Conservation (phyloP, 2,329 filamentous ascomycete species). For the Epichloe elymi region DNA sequence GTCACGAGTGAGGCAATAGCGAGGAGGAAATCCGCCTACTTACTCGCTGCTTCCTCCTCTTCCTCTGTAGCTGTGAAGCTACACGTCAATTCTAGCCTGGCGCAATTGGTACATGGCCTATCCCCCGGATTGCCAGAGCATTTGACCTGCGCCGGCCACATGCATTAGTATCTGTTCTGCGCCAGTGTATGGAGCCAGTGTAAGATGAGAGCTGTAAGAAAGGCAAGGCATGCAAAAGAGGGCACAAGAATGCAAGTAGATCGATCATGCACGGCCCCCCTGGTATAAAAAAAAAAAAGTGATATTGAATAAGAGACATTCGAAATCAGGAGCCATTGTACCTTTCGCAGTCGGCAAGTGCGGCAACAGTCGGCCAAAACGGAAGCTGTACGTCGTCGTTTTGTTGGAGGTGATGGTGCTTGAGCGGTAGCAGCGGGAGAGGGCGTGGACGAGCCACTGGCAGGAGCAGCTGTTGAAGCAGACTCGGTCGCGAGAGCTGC, state of each 20-base stretch:
- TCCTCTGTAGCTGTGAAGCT: conserved; percentile 18
- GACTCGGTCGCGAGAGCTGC: not conserved
- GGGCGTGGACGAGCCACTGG: not conserved
- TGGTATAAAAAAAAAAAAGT: not conserved
- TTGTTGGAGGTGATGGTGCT: conserved; percentile 13
- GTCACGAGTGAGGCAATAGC: not conserved
- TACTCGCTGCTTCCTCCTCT: conserved; percentile 11
- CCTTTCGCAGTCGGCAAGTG: conserved; percentile 26
- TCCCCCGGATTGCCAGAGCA: conserved; percentile 24
- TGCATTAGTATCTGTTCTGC: not conserved
- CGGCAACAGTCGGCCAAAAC: conserved; percentile 20
- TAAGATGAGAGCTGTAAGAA: no score
- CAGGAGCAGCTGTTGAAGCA: not conserved
- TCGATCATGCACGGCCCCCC: no score
- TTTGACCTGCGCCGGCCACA: conserved; percentile 23
- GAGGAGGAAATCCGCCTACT: not conserved
- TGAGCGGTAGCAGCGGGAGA: conserved; percentile 5
- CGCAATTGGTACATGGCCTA: conserved; percentile 25
- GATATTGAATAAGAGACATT: not conserved
- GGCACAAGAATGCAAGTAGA: no score
- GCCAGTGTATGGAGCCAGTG: no score
- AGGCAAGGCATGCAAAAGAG: no score
- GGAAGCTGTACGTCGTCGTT: conserved; percentile 19
- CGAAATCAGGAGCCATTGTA: conserved; percentile 8
- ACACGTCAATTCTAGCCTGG: conserved; percentile 23